Percentiles rank a stretch among this genome's conserved stretches.
These are phyloP conservation scores for Spizellomyces sp. DNA, from an alignment of 192 early-diverging fungal genomes.

Conservation along the genomic window DNA sequence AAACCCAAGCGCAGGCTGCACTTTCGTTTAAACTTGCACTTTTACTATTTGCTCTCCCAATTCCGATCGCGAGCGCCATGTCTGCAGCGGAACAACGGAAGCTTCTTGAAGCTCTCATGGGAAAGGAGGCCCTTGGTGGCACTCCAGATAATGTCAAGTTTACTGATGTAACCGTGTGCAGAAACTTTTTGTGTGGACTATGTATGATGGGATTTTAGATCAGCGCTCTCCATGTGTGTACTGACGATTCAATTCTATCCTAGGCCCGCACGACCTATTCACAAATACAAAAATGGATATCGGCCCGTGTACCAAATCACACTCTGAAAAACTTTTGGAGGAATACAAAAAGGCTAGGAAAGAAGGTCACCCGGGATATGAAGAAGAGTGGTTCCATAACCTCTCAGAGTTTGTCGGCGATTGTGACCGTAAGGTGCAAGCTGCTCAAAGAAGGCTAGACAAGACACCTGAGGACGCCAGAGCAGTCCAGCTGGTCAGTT, in stretches of 20 bases:
- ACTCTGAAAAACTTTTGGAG: slow-evolving; percentile 50
- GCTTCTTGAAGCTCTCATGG: slow-evolving; percentile 52
- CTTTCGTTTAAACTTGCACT: not conserved
- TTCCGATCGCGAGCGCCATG: slow-evolving; percentile 12
- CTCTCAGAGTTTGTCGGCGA: slow-evolving; percentile 47
- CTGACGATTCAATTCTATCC: not conserved
- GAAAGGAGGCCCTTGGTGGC: slow-evolving; percentile 52
- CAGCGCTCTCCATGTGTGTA: not conserved
- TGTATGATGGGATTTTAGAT: slow-evolving; percentile 18
- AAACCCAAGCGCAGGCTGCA: not conserved
- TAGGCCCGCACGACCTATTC: slow-evolving; percentile 52
- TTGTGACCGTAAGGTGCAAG: slow-evolving; percentile 52
- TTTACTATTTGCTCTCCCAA: not conserved
- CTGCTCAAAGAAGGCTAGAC: slow-evolving; percentile 50
- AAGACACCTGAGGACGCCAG: slow-evolving; percentile 52
- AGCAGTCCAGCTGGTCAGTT: slow-evolving; percentile 29
- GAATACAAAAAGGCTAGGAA: slow-evolving; percentile 49
- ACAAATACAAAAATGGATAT: slow-evolving; percentile 55
- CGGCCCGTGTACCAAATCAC: slow-evolving; percentile 49
- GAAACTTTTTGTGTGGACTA: slow-evolving; percentile 50
- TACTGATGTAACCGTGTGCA: slow-evolving; percentile 45
- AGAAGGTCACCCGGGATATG: slow-evolving; percentile 39
- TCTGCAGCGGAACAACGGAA: slow-evolving; percentile 33
- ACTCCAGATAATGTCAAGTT: slow-evolving; percentile 48
- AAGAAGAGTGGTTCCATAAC: slow-evolving; percentile 50